These are phyloP conservation scores for Colletotrichum sp. DNA, from an alignment of 2,329 filamentous ascomycete species.

Conservation along the genomic window DNA sequence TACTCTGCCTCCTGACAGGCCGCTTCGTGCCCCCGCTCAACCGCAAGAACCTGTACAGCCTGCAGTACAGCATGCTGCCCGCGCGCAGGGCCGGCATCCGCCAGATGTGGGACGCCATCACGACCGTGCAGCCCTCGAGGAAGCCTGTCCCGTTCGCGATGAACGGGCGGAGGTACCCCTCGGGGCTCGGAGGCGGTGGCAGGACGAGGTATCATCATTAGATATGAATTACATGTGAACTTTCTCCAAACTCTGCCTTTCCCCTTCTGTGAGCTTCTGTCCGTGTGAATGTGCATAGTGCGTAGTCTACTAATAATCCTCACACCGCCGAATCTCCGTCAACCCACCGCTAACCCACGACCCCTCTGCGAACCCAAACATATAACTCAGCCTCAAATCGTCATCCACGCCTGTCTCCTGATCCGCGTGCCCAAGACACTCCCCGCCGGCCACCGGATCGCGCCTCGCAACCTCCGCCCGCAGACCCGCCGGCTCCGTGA, in stretches of 20 bases:
- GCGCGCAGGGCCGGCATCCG: conserved; percentile 78
- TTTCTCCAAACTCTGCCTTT: neutral
- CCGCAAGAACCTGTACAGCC: conserved; percentile 89
- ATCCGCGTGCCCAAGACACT: neutral
- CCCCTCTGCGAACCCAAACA: neutral
- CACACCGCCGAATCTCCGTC: neutral
- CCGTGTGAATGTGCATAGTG: neutral
- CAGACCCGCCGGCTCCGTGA: neutral
- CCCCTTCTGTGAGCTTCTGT: neutral
- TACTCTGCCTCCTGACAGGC: conserved; percentile 87
- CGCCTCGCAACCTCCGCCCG: neutral
- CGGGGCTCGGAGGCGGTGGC: conserved; percentile 14
- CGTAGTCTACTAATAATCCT: neutral
- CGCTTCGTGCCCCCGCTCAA: conserved; percentile 96
- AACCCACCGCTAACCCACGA: neutral
- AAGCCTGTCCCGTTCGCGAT: conserved; percentile 42
- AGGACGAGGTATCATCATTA: conserved; percentile 24
- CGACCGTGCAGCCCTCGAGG: conserved; percentile 51
- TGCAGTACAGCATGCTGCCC: conserved; percentile 98
- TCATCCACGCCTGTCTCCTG: neutral
- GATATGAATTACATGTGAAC: conserved; percentile 10
- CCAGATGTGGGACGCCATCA: conserved; percentile 84
- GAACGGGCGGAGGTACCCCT: conserved; percentile 30
- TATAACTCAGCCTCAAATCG: neutral
- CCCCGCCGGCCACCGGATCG: neutral